phyloP scores from a whole-genome alignment of 1,284 basidiomycete genomes.

The Pisolithus thermaeus region DNA sequence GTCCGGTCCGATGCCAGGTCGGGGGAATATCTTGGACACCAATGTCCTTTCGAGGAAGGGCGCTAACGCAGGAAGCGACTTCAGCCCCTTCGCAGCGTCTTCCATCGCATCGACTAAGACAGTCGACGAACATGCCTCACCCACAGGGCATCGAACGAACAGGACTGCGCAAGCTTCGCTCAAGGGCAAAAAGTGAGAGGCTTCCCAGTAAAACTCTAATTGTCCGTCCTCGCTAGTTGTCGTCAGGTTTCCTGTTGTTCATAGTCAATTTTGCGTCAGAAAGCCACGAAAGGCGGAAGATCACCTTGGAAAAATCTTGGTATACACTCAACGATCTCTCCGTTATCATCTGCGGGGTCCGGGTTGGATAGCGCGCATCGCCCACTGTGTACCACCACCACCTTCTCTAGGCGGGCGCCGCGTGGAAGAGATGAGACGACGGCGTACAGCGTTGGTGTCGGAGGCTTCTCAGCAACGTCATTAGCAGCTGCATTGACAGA shows the following conservation, averaged over 20 bases:
- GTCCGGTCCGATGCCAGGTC: slow-evolving; percentile 4
- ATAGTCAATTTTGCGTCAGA: not conserved
- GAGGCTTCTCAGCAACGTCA: slow-evolving; percentile 5
- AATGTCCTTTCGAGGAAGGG: slow-evolving; percentile 20
- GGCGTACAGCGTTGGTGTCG: slow-evolving; percentile 56
- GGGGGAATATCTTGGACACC: slow-evolving; percentile 22
- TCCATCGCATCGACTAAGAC: not conserved
- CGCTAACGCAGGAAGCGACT: slow-evolving; percentile 8
- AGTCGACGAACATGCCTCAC: no score
- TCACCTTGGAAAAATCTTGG: slow-evolving; percentile 40
- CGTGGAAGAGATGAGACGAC: slow-evolving; percentile 73
- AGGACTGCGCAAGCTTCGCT: slow-evolving; percentile 38
- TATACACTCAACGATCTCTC: slow-evolving; percentile 19
- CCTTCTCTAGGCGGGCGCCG: slow-evolving; percentile 68
- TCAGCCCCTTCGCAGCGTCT: slow-evolving; percentile 21
- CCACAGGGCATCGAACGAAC: slow-evolving; percentile 33
- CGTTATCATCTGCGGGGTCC: not conserved
- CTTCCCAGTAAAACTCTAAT: slow-evolving; percentile 41
- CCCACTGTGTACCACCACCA: slow-evolving; percentile 64
- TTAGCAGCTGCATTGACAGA: not conserved
- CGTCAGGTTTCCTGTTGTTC: not conserved
- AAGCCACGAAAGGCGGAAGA: not conserved
- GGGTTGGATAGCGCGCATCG: slow-evolving; percentile 28
- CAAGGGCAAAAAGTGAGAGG: slow-evolving; percentile 37
- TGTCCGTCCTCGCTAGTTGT: not conserved